A percentile compares a stretch with the other conserved stretches of the same genome.
Evolutionary conservation across 2,329 filamentous ascomycete genomes (phyloP).

Genomic region (Pezizomycotina sp.): DNA sequence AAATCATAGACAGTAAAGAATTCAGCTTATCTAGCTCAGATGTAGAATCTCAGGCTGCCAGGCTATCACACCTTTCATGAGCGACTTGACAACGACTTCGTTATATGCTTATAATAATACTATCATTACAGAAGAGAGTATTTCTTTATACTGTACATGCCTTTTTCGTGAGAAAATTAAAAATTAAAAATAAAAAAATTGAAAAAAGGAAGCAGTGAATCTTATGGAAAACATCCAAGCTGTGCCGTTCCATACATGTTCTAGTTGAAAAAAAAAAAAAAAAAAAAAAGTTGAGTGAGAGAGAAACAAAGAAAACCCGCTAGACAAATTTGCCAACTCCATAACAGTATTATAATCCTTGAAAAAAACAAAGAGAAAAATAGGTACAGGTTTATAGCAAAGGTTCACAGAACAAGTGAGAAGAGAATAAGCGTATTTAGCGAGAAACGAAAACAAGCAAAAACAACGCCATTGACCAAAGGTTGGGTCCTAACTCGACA

Average conservation of each 20-base stretch:
- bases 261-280: conserved; percentile 7
- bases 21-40: too few species aligned
- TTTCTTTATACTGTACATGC: too few species aligned
- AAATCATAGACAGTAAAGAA: too few species aligned
- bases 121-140: too few species aligned
- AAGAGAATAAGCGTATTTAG: conserved; percentile 6
- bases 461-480: conserved; percentile 6
- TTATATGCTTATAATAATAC: too few species aligned
- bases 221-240: too few species aligned
- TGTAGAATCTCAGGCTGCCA: too few species aligned
- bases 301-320: conserved; percentile 5
- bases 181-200: too few species aligned
- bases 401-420: conserved; percentile 3
- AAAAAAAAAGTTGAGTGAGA: conserved; percentile 7
- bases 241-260: conserved; percentile 3
- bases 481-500: conserved; percentile 1
- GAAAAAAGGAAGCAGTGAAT: too few species aligned
- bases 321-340: conserved; percentile 2
- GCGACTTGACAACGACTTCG: too few species aligned
- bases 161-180: too few species aligned
- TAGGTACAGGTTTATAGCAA: background rate
- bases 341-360: conserved; percentile 11
- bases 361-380: conserved; percentile 14
- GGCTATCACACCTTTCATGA: too few species aligned
- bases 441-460: conserved; percentile 1